Conservation (phyloP, 2,329 filamentous ascomycete species). For the Beauveria australis region DNA sequence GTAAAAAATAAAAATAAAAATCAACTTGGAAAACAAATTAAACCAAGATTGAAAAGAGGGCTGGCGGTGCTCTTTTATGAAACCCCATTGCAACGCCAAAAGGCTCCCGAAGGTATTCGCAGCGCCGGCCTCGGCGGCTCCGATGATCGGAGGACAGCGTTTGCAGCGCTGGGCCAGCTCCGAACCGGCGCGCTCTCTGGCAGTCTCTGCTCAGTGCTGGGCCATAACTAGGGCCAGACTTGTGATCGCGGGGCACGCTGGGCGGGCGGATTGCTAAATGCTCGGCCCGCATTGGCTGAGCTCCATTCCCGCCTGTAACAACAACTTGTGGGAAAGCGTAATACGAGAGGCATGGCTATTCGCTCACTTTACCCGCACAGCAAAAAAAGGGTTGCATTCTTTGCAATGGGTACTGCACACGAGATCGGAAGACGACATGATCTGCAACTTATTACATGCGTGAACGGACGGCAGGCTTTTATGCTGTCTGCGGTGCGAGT, state of each 20-base stretch:
- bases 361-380: too few relatives aligned
- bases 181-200: slow-evolving; percentile 15
- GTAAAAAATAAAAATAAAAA: background rate
- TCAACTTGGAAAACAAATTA: background rate
- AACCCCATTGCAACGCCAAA: background rate
- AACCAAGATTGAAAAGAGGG: background rate
- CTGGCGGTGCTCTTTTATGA: slow-evolving; percentile 15
- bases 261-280: slow-evolving; percentile 23
- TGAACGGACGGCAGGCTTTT: too few relatives aligned
- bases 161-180: slow-evolving; percentile 13
- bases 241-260: slow-evolving; percentile 16
- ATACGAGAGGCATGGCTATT: too few relatives aligned
- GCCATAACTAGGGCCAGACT: background rate
- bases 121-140: slow-evolving; percentile 15
- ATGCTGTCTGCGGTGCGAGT: background rate
- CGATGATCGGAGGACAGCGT: slow-evolving; percentile 23
- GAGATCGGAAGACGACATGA: too few relatives aligned
- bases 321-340: too few relatives aligned
- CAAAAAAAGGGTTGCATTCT: too few relatives aligned
- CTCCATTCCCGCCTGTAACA: background rate
- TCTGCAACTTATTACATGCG: too few relatives aligned
- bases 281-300: slow-evolving; percentile 17
- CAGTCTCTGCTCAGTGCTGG: too few relatives aligned
- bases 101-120: background rate
- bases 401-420: too few relatives aligned